These are phyloP conservation scores for Rubroboletus satanas DNA, from an alignment of 768 basidiomycete genomes.

Conservation along the genomic window DNA sequence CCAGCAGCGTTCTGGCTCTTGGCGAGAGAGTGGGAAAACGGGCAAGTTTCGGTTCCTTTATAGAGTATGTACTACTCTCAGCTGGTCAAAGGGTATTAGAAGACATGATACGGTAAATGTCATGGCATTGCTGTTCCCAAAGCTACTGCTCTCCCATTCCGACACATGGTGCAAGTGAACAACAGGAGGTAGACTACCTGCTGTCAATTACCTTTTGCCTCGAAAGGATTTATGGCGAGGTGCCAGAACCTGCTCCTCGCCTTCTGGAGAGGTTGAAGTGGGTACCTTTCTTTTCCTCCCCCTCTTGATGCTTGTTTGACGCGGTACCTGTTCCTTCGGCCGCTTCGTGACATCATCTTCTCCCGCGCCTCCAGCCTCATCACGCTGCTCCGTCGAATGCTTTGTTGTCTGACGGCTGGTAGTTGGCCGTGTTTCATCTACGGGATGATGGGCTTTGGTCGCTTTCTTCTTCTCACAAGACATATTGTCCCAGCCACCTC, in stretches of 20 bases:
- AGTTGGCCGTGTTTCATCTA: background rate
- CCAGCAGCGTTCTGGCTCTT: slow-evolving; percentile 23
- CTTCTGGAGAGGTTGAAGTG: background rate
- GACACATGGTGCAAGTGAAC: background rate
- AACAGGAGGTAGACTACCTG: background rate
- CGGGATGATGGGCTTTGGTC: background rate
- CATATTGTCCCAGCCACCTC: slow-evolving; percentile 74
- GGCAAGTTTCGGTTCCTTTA: slow-evolving; percentile 1
- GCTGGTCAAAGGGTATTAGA: background rate
- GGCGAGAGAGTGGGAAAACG: slow-evolving; percentile 32
- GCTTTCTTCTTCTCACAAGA: slow-evolving; percentile 39
- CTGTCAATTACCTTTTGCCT: slow-evolving; percentile 6
- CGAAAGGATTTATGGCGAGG: slow-evolving; percentile 25
- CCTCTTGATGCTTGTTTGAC: background rate
- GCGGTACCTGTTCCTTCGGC: background rate
- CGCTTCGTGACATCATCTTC: slow-evolving; percentile 2
- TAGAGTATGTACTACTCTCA: background rate
- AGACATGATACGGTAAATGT: background rate
- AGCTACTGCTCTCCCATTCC: background rate
- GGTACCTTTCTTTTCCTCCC: slow-evolving; percentile 26
- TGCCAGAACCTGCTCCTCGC: background rate
- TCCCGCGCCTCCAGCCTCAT: background rate
- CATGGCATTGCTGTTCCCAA: background rate
- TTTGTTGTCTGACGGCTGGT: background rate
- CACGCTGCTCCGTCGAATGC: background rate